phyloP scores from a whole-genome alignment of 2,329 filamentous ascomycete genomes.

The Neocucurbitaria cava region DNA sequence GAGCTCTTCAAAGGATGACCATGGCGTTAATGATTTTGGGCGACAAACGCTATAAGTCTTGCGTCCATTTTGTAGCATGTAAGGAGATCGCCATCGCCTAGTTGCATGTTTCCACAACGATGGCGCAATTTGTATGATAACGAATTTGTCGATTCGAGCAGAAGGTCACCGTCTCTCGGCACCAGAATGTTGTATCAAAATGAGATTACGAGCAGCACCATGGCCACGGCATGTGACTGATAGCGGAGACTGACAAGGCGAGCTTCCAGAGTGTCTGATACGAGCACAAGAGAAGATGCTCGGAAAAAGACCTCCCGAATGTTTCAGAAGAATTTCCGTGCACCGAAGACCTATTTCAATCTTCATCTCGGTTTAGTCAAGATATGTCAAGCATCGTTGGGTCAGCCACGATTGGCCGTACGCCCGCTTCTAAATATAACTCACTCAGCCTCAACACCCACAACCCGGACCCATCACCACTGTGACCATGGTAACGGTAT shows the following conservation, averaged over 20 bases:
- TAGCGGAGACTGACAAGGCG: no score
- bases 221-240: not conserved
- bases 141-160: not conserved
- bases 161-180: not conserved
- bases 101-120: not conserved
- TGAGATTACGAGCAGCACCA: no score
- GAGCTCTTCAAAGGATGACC: not conserved
- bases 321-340: not conserved
- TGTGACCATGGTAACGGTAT: not conserved
- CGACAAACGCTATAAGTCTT: not conserved
- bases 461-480: slow-evolving; percentile 7
- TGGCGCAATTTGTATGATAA: not conserved
- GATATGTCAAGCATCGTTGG: slow-evolving; percentile 3
- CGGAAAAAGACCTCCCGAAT: not conserved
- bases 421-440: slow-evolving; percentile 26
- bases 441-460: slow-evolving; percentile 17
- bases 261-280: no score
- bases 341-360: not conserved
- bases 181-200: no score
- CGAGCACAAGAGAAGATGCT: not conserved
- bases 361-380: slow-evolving; percentile 7
- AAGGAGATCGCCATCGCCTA: not conserved
- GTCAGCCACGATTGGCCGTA: not conserved
- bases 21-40: not conserved
- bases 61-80: not conserved